Conservation (phyloP, 2,329 filamentous ascomycete species). For the Aspergillus pseudoterreus region DNA sequence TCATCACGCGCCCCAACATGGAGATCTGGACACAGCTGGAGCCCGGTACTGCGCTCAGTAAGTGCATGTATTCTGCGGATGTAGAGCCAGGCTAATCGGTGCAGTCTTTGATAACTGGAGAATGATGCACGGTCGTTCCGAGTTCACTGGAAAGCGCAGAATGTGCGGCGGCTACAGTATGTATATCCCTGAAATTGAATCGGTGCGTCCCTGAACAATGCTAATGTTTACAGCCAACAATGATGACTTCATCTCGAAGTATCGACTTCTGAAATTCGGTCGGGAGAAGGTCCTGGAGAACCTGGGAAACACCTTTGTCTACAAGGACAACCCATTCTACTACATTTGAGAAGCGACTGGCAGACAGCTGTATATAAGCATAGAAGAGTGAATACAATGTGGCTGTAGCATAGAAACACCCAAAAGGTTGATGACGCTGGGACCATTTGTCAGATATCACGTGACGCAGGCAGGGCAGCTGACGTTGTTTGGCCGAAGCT, state of each 20-base stretch:
- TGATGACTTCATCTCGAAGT: constrained; percentile 77
- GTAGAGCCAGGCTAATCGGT: constrained; percentile 8
- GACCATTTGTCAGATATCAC: constrained; percentile 22
- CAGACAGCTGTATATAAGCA: neutral
- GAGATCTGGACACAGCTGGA: constrained; percentile 78
- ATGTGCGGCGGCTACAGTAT: constrained; percentile 90
- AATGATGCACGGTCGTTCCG: constrained; percentile 79
- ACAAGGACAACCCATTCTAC: constrained; percentile 9
- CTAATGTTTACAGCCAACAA: constrained; percentile 58
- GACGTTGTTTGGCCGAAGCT: constrained; percentile 36
- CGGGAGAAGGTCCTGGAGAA: constrained; percentile 31
- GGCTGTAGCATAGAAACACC: neutral
- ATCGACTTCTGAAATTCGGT: constrained; percentile 65
- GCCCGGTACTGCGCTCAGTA: constrained; percentile 74
- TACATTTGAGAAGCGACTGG: constrained; percentile 5
- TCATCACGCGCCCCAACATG: constrained; percentile 62
- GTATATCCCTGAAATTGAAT: constrained; percentile 31
- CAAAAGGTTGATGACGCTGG: neutral
- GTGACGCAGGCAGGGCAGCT: constrained; percentile 27
- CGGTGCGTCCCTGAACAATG: neutral
- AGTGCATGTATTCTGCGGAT: constrained; percentile 28
- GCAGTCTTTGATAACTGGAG: constrained; percentile 95
- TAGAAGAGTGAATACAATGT: neutral
- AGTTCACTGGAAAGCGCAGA: constrained; percentile 77
- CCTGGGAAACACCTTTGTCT: constrained; percentile 21